Base-by-base conservation (phyloP, 768 basidiomycete genomes). In the Pulveroboletus sp. region DNA sequence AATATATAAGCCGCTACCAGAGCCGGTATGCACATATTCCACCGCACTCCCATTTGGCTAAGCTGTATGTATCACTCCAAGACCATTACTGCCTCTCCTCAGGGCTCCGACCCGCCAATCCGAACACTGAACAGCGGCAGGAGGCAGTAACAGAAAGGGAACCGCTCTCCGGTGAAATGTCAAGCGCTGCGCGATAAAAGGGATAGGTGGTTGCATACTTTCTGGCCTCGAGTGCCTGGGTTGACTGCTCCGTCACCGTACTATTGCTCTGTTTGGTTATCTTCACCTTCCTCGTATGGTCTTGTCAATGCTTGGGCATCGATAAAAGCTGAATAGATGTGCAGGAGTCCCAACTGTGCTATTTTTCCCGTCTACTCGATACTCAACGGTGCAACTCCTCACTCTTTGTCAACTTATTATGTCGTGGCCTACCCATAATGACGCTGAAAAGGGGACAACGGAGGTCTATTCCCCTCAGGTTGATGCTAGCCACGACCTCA, bases 401-500 rank as follows among this genome's bases (percentile, higher is more conserved):
- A 35, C 57, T 57, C 39, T 28, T 42, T 24, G n/a, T 39, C 30
- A 26, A 45, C 30, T 3, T 37, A 49, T 28, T 15, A 80, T 81
- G 80, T 73, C 78, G 42, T 71, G 62, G 54, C 68, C 71, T 52
- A 68, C 69, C 17, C 72, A 74, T 60, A 67, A 73, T 58, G 81
- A 83, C 58, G 73, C 78, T 36, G 83, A 85, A 71, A 80, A 78
- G 64, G 83, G 81, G 48, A 72, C 73, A 43, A 58, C 78, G 48
- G 81, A 80, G 45, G 63, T 73, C 45, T 66, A 69, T 40, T 67
- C 74, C 39, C 64, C 62, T 45, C 63, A 67, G 41, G 27, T 66
- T 28, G 39, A 63, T 39, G 64, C 61, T 38, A 21, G 21, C 3
- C 21, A 21, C 21, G 21, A 21, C 21, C 67, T 71, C 51, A 52